These are phyloP conservation scores for Rhizopus stolonifer DNA, from an alignment of 371 early-diverging fungal genomes.

Conservation along the genomic window DNA sequence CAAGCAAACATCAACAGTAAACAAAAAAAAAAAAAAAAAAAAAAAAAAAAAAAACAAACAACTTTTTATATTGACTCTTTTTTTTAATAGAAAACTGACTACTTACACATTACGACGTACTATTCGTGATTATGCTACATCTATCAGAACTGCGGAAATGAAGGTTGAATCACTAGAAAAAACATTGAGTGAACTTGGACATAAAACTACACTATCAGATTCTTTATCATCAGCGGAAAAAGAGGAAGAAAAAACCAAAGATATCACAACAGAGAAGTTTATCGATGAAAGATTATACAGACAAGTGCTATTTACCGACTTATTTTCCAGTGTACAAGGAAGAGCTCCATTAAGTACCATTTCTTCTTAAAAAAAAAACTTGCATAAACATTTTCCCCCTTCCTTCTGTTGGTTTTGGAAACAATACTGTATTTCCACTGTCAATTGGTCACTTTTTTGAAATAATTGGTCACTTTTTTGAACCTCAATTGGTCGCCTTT, in stretches of 20 bases:
- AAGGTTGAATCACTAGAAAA: not conserved
- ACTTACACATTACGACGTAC: constrained; percentile 15
- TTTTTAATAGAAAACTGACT: constrained; percentile 5
- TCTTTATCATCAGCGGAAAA: not conserved
- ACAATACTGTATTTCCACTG: not conserved
- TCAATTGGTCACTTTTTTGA: too few species aligned
- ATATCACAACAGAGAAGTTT: not conserved
- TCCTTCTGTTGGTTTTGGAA: constrained; percentile 7
- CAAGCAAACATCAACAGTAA: not conserved
- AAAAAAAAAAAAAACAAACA: not conserved
- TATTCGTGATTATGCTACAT: constrained; percentile 14
- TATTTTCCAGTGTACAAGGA: constrained; percentile 3
- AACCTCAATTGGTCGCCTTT: too few species aligned
- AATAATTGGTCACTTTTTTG: too few species aligned
- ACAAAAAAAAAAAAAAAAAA: not conserved
- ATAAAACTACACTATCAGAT: not conserved
- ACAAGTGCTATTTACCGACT: not conserved
- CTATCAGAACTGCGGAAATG: not conserved
- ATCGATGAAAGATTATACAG: not conserved
- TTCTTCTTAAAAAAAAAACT: not conserved
- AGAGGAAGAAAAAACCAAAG: not conserved
- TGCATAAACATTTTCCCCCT: too few species aligned
- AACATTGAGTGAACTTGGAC: not conserved
- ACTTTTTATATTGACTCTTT: not conserved
- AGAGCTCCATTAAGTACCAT: not conserved